Percentiles rank a stretch among this genome's conserved stretches.
These are phyloP conservation scores for Quercus bicolor DNA, from an alignment of 306 rosid genomes.

Conservation along the genomic window DNA sequence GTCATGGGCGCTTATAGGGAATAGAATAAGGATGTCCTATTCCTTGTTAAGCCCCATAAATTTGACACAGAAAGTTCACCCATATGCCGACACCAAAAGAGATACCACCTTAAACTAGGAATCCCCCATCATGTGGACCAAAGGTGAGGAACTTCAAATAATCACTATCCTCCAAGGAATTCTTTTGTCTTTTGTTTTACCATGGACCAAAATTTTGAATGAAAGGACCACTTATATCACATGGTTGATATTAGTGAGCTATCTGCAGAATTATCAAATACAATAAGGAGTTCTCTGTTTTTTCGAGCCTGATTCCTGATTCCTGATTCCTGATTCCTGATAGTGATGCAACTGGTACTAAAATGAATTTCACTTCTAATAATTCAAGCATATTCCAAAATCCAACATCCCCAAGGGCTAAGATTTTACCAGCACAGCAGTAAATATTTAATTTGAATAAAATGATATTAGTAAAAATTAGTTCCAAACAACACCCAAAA, in stretches of 20 bases:
- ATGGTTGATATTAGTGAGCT: not conserved
- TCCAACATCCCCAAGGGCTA: not conserved
- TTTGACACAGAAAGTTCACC: no score
- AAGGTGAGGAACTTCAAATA: not conserved
- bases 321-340: not conserved
- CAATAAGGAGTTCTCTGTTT: not conserved
- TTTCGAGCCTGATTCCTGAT: not conserved
- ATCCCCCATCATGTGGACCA: not conserved
- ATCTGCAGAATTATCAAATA: not conserved
- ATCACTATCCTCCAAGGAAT: not conserved
- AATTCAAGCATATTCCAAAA: constrained; percentile 9
- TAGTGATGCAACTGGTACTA: not conserved
- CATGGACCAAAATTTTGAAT: not conserved
- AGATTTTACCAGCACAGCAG: not conserved
- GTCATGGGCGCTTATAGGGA: no score
- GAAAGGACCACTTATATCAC: not conserved
- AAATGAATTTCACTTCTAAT: not conserved
- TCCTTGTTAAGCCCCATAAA: no score
- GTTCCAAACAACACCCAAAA: not conserved
- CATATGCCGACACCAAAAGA: not conserved
- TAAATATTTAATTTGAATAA: not conserved
- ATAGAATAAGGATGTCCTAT: no score
- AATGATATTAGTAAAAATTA: not conserved
- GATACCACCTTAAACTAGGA: not conserved
- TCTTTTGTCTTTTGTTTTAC: not conserved